Evolutionary conservation across 192 early-diverging fungal species (phyloP), one percentile per base, ranked within the genome.

Genomic region (Coemansia sp.): DNA sequence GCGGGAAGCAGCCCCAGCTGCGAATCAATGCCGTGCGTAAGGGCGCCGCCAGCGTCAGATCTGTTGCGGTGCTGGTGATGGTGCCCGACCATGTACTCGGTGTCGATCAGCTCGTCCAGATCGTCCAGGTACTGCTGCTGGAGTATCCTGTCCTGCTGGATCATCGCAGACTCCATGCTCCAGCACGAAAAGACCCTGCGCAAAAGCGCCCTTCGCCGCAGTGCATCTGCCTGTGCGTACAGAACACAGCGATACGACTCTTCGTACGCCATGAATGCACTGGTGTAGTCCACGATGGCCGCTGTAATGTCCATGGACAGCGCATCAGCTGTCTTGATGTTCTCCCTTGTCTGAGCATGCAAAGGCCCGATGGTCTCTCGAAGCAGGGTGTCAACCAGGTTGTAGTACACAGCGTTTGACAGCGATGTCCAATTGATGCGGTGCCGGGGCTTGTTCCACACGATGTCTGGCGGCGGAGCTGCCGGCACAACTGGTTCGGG

Each of bases 391-490:
- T 31, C 70, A 6, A 79, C 36, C 33, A 79, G 44, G 22, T 65
- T 57, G 59, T 68, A 53, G 60, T 71, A 79, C 11, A 79, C 48
- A 2, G 66, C 47, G 45, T 79, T 69, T 13, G 66, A 61, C 15
- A 79, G 66, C 22, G 66, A 61, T 8, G 75, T 79, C 66, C 70
- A 79, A 63, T 69, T 72, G 53, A 79, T 72, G 37, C 69, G 70
- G 30, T 57, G 55, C 19, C 75, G 69, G 23, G 75, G 75, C n/a
- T 42, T 53, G 60, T 72, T 72, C 75, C 75, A 79, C 5, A 72
- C 66, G 11, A 79, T 52, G 3, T 52, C 27, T 13, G 58, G 34
- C 19, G 34, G 34, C n/a, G 59, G 50, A 7, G 57, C 23, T 47
- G 19, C 22, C 8, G 20, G 44, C 1, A 13, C 44, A 20, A 6